Evolutionary conservation across 2,329 filamentous ascomycete genomes (phyloP).

Genomic region (Fusarium miscanthi): DNA sequence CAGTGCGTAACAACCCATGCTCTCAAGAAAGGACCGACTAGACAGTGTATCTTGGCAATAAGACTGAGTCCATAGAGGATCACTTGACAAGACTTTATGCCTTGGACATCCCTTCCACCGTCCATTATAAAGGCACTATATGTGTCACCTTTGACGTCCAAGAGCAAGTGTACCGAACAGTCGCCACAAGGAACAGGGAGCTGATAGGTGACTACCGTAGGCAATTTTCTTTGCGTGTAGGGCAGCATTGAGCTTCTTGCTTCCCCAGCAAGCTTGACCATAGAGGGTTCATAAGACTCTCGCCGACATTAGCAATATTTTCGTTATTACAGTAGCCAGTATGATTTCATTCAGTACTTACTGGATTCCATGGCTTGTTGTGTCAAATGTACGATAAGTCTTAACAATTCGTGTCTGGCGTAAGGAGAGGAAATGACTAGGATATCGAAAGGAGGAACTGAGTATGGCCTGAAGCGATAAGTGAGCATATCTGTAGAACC

Average conservation of each 20-base stretch:
- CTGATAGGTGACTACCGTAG: not conserved
- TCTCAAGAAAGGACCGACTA: not conserved
- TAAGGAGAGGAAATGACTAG: no score
- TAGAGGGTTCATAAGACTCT: not conserved
- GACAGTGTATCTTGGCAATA: not conserved
- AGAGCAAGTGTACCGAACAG: not conserved
- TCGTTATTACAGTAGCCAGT: no score
- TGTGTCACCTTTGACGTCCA: fast-evolving
- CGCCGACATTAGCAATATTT: no score
- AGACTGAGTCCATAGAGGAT: fast-evolving
- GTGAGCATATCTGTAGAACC: no score
- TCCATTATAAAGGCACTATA: not conserved
- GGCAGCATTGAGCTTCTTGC: not conserved
- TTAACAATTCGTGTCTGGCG: fast-evolving
- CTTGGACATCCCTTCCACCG: not conserved
- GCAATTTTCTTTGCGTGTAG: fast-evolving
- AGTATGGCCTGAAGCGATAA: no score
- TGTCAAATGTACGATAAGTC: no score
- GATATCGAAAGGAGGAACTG: no score
- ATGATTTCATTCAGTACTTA: no score
- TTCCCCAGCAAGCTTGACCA: not conserved
- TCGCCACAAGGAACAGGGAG: not conserved
- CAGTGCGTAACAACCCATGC: no score
- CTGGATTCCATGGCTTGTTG: no score
- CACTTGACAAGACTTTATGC: not conserved